Evolutionary conservation across 2,329 filamentous ascomycete genomes (phyloP).

Genomic region (Colletotrichum abscissum): DNA sequence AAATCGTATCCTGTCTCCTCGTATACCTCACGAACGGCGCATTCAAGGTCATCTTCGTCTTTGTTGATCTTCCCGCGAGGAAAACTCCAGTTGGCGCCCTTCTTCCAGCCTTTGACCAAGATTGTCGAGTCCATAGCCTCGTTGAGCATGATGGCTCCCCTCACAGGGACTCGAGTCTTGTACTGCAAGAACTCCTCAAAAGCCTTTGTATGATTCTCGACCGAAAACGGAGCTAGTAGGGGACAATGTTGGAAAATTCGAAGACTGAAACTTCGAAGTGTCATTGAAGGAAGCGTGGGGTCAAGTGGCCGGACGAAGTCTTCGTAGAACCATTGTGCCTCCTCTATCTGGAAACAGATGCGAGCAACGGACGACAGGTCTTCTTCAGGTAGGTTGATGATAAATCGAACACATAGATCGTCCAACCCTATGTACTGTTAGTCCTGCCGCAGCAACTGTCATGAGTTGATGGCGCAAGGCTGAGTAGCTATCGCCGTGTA

Average conservation of each 20-base stretch:
- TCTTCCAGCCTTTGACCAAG: slow-evolving; percentile 98
- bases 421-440: slow-evolving; percentile 79
- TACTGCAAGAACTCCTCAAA: slow-evolving; percentile 95
- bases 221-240: slow-evolving; percentile 82
- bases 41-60: slow-evolving; percentile 92
- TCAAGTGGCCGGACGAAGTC: slow-evolving; percentile 96
- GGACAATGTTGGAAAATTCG: slow-evolving; percentile 96
- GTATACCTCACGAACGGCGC: slow-evolving; percentile 92
- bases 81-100: slow-evolving; percentile 95
- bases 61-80: slow-evolving; percentile 98
- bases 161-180: slow-evolving; percentile 93
- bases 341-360: slow-evolving; percentile 98
- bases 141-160: slow-evolving; percentile 93
- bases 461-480: slow-evolving; percentile 29
- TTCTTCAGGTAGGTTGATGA: slow-evolving; percentile 93
- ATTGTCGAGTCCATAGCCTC: slow-evolving; percentile 93
- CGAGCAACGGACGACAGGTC: slow-evolving; percentile 91
- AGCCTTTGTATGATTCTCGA: slow-evolving; percentile 81
- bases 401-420: slow-evolving; percentile 97
- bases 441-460: background rate
- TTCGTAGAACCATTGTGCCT: slow-evolving; percentile 99
- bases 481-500: background rate
- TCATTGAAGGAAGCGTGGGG: slow-evolving; percentile 85
- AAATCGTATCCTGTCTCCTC: slow-evolving; percentile 96
- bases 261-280: slow-evolving; percentile 85